phyloP scores from a whole-genome alignment of 2,329 filamentous ascomycete genomes.

The Pezicula neosporulosa region DNA sequence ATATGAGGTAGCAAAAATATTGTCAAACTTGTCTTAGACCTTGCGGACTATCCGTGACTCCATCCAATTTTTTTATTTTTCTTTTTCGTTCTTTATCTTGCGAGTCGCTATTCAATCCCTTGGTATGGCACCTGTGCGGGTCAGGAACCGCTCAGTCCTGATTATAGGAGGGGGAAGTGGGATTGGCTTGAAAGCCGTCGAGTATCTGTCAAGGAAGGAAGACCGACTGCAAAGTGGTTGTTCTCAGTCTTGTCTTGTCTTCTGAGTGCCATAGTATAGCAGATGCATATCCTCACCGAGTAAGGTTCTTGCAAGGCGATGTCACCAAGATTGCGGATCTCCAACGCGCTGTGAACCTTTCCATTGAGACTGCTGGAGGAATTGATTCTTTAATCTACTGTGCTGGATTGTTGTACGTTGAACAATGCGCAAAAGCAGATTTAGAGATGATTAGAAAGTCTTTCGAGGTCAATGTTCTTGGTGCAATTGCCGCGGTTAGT shows the following conservation, averaged over 20 bases:
- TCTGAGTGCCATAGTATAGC: neutral
- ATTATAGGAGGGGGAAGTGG: neutral
- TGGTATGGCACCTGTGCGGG: no score
- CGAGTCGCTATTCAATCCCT: no score
- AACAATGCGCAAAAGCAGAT: neutral
- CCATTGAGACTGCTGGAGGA: neutral
- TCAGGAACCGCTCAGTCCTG: neutral
- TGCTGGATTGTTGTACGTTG: neutral
- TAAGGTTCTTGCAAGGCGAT: neutral
- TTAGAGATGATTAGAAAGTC: neutral
- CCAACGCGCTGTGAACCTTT: neutral
- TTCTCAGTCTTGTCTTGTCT: neutral
- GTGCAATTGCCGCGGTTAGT: neutral
- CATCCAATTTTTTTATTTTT: no score
- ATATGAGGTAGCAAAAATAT: no score
- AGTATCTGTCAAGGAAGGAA: neutral
- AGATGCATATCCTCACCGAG: neutral
- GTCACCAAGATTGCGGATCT: neutral
- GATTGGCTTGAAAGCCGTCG: neutral
- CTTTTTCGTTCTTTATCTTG: no score
- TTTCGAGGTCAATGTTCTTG: neutral
- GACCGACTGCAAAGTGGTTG: neutral
- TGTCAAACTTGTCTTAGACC: no score
- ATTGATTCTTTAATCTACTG: neutral
- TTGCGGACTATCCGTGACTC: no score